Percentiles rank a stretch among this genome's conserved stretches.
Conservation (phyloP, 331 rosid species). For the Saraca asoca region DNA sequence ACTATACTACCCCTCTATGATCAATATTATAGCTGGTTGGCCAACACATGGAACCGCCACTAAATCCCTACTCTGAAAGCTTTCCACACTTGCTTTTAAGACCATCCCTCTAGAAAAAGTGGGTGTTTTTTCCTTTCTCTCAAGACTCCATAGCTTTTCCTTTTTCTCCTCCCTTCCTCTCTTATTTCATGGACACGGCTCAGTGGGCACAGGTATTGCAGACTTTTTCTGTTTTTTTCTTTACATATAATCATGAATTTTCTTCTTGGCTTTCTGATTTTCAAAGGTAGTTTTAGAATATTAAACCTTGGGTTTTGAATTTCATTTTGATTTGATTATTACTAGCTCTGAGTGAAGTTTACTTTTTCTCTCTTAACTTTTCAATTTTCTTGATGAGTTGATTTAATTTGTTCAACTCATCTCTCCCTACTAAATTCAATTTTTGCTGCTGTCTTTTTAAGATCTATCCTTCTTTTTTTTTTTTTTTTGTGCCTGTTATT, state of each 20-base stretch:
- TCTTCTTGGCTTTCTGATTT: conserved; percentile 36
- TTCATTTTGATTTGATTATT: conserved; percentile 39
- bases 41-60: conserved; percentile 66
- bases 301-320: conserved; percentile 31
- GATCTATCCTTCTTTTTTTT: conserved; percentile 50
- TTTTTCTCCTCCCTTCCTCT: conserved; percentile 50
- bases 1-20: conserved; percentile 44
- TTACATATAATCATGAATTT: conserved; percentile 57
- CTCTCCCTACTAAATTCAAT: conserved; percentile 50
- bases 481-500: conserved; percentile 38
- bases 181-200: conserved; percentile 94
- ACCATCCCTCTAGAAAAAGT: conserved; percentile 56
- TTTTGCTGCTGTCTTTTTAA: conserved; percentile 42
- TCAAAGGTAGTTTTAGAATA: conserved; percentile 42
- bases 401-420: conserved; percentile 51
- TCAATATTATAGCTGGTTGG: conserved; percentile 63
- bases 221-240: conserved; percentile 45
- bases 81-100: no score
- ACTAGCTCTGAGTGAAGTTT: conserved; percentile 40
- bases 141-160: conserved; percentile 59
- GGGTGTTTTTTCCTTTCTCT: conserved; percentile 54
- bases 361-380: conserved; percentile 38
- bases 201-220: conserved; percentile 96
- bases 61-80: conserved; percentile 46
- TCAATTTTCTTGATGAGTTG: conserved; percentile 28